Percentiles rank a stretch among this genome's conserved stretches.
These are phyloP conservation scores for Talaromyces funiculosus DNA, from an alignment of 2,329 filamentous ascomycete species.

Conservation along the genomic window DNA sequence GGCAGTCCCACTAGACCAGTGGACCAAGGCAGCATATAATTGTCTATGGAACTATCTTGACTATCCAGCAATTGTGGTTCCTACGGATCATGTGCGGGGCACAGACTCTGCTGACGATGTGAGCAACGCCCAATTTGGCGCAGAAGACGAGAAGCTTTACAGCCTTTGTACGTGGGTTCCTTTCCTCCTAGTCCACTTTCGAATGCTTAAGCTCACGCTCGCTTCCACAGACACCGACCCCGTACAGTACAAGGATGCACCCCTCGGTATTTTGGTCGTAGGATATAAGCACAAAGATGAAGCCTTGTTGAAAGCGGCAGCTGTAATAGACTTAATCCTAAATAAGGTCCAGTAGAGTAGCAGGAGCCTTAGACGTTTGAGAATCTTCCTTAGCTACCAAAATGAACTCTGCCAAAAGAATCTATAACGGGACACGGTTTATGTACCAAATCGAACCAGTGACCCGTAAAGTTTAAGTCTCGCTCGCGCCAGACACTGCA, in stretches of 20 bases:
- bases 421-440: constrained; percentile 7
- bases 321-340: neutral
- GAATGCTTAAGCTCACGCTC: neutral
- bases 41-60: constrained; percentile 9
- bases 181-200: neutral
- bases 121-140: constrained; percentile 9
- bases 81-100: constrained; percentile 8
- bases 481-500: constrained; percentile 6
- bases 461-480: neutral
- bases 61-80: constrained; percentile 7
- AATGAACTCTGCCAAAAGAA: neutral
- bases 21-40: constrained; percentile 1
- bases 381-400: neutral
- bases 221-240: neutral
- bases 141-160: constrained; percentile 4
- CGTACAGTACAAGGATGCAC: constrained; percentile 2
- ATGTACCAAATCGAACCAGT: constrained; percentile 7
- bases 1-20: constrained; percentile 46
- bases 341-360: neutral
- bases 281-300: constrained; percentile 10
- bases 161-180: neutral
- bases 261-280: constrained; percentile 1
- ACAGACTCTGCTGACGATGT: neutral
- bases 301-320: neutral
- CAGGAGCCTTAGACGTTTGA: neutral